Conservation (phyloP, 306 rosid genomes). For the Urtica urens region DNA sequence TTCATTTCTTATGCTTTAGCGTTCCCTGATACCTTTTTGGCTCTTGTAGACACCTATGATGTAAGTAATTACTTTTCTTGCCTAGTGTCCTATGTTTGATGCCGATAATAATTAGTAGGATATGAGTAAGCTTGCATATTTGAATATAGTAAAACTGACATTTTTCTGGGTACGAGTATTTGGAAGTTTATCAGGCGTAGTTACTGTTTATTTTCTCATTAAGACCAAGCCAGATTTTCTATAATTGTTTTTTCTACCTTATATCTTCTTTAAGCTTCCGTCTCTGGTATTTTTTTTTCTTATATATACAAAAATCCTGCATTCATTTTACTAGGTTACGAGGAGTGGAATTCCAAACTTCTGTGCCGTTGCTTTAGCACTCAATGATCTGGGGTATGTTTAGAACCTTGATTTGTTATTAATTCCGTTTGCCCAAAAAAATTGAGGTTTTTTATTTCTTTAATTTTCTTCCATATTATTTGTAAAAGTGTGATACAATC, state of each 20-base stretch:
- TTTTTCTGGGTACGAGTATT: too few species aligned
- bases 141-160: too few species aligned
- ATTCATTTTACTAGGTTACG: conserved; percentile 52
- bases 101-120: too few species aligned
- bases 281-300: neutral
- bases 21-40: conserved; percentile 77
- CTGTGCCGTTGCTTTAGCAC: conserved; percentile 91
- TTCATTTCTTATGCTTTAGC: conserved; percentile 92
- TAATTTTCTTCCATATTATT: too few species aligned
- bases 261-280: neutral
- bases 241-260: conserved; percentile 12
- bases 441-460: too few species aligned
- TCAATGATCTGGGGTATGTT: conserved; percentile 74
- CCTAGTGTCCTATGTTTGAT: neutral
- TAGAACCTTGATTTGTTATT: conserved; percentile 8
- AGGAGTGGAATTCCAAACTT: conserved; percentile 93
- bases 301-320: conserved; percentile 6
- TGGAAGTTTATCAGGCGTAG: too few species aligned
- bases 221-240: too few species aligned
- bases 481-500: too few species aligned
- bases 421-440: too few species aligned
- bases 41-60: conserved; percentile 98
- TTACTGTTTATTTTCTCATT: too few species aligned
- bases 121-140: too few species aligned
- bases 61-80: conserved; percentile 31